Evolutionary conservation across 768 basidiomycete species (phyloP).

Genomic region (Tricholoma hemisulphureum): DNA sequence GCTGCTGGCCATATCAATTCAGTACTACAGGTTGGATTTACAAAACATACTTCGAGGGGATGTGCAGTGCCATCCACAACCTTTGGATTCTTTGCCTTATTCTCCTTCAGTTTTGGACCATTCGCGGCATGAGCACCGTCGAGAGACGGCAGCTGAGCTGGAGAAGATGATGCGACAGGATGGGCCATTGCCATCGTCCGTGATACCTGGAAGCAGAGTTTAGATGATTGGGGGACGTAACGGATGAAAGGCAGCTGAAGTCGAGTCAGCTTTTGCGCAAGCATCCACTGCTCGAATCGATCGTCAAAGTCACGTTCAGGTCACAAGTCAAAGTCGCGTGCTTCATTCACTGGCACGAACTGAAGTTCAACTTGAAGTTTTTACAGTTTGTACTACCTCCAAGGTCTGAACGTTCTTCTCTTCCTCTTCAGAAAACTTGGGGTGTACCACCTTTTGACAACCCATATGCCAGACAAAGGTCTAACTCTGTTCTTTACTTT

Average conservation of each 20-base stretch:
- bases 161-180: slow-evolving; percentile 53
- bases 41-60: slow-evolving; percentile 58
- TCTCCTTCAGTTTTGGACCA: slow-evolving; percentile 25
- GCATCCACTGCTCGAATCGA: slow-evolving; percentile 40
- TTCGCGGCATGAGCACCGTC: slow-evolving; percentile 39
- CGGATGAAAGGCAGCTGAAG: slow-evolving; percentile 31
- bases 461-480: no score
- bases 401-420: no score
- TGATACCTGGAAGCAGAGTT: slow-evolving; percentile 15
- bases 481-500: no score
- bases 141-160: slow-evolving; percentile 46
- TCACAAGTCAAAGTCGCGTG: no score
- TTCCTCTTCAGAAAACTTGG: no score
- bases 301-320: slow-evolving; percentile 41
- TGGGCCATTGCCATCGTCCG: slow-evolving; percentile 49
- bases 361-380: no score
- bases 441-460: no score
- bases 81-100: slow-evolving; percentile 49
- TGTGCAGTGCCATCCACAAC: slow-evolving; percentile 39
- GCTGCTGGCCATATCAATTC: slow-evolving; percentile 40
- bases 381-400: no score
- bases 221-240: slow-evolving; percentile 20
- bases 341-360: no score
- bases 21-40: slow-evolving; percentile 7
- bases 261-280: slow-evolving; percentile 32